Percentiles rank a stretch among this genome's conserved stretches.
phyloP scores from a whole-genome alignment of 495 filamentous ascomycete species.

The Xylaria bambusicola region DNA sequence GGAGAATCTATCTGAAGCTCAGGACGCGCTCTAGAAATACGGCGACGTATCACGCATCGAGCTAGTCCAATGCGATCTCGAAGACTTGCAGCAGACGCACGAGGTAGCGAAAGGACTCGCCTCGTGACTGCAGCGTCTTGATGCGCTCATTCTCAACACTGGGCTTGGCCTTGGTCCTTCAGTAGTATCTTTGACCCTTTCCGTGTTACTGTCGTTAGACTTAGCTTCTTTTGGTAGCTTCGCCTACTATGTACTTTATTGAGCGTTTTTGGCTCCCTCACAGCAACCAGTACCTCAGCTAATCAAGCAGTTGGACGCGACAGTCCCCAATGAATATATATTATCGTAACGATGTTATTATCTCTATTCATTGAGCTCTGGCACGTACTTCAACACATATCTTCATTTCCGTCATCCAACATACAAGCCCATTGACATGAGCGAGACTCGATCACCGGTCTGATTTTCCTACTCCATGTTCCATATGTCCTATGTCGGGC shows the following conservation, averaged over 20 bases:
- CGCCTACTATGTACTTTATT: too few species aligned
- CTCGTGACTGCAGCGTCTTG: constrained; percentile 38
- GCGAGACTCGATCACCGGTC: constrained; percentile 3
- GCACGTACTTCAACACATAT: too few species aligned
- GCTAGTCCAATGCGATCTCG: constrained; percentile 46
- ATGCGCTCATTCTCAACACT: constrained; percentile 45
- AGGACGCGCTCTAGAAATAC: constrained; percentile 42
- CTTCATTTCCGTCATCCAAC: too few species aligned
- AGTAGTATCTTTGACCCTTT: too few species aligned
- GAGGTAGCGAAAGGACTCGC: constrained; percentile 40
- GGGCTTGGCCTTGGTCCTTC: constrained; percentile 43
- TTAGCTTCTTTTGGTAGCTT: too few species aligned
- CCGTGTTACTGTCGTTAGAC: too few species aligned
- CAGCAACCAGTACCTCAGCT: too few species aligned
- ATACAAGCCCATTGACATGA: too few species aligned
- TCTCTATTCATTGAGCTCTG: too few species aligned
- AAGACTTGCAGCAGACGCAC: constrained; percentile 41
- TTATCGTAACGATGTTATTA: too few species aligned
- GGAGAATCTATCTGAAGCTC: constrained; percentile 44
- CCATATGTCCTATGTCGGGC: constrained; percentile 10
- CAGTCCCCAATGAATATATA: not conserved
- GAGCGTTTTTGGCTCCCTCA: too few species aligned
- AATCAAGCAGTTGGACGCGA: constrained; percentile 35
- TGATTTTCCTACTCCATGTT: constrained; percentile 16
- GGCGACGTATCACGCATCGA: constrained; percentile 44